These are phyloP conservation scores for Suillus bovinus DNA, from an alignment of 768 basidiomycete species.

Conservation along the genomic window DNA sequence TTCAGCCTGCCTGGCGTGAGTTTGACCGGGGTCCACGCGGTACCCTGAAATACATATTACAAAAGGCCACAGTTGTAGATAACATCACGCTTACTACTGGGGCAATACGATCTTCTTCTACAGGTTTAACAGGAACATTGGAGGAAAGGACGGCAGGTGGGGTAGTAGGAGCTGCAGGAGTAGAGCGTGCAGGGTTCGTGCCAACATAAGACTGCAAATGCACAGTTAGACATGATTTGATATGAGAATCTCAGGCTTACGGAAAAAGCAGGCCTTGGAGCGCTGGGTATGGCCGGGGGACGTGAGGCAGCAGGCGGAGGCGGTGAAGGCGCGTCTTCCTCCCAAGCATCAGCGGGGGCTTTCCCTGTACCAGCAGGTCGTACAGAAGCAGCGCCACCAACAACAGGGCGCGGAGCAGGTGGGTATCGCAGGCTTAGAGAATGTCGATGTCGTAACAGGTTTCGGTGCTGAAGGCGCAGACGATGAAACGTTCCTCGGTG, in stretches of 20 bases:
- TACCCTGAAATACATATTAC: constrained; percentile 45
- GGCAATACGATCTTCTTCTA: constrained; percentile 79
- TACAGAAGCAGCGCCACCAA: constrained; percentile 45
- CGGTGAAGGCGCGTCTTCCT: constrained; percentile 48
- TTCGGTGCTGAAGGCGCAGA: constrained; percentile 15
- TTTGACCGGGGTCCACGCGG: constrained; percentile 85
- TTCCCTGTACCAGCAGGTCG: constrained; percentile 37
- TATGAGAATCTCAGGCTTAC: constrained; percentile 28
- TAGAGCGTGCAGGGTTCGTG: constrained; percentile 17
- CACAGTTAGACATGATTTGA: constrained; percentile 9
- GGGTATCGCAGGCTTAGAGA: constrained; percentile 35
- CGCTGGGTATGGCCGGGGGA: constrained; percentile 46
- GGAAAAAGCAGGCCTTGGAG: constrained; percentile 43
- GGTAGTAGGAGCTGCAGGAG: constrained; percentile 31
- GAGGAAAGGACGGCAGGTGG: constrained; percentile 45
- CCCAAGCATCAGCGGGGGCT: constrained; percentile 61
- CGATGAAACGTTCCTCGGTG: constrained; percentile 30
- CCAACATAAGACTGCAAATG: constrained; percentile 18
- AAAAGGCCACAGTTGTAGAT: background rate
- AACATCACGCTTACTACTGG: constrained; percentile 52
- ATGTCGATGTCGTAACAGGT: background rate
- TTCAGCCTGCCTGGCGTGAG: constrained; percentile 86
- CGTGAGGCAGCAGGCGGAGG: constrained; percentile 46
- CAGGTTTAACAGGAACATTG: constrained; percentile 60
- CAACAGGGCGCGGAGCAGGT: constrained; percentile 49